phyloP scores from a whole-genome alignment of 2,329 filamentous ascomycete species.

The Cylindrodendrum hubeiense region DNA sequence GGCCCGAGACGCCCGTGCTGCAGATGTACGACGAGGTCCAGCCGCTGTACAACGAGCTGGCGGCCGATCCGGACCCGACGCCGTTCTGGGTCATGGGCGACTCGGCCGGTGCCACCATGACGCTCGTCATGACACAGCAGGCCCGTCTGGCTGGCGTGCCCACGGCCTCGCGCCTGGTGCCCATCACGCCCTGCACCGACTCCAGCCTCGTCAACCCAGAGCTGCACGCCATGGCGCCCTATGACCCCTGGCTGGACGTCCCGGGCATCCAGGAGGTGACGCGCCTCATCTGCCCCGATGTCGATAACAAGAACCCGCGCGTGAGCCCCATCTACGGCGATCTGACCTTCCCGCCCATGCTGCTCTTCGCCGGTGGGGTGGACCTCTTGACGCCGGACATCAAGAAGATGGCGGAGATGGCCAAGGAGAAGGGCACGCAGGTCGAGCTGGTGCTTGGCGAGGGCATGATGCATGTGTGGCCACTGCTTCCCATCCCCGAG shows the following conservation, averaged over 20 bases:
- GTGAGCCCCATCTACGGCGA: slow-evolving; percentile 48
- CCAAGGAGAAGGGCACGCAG: slow-evolving; percentile 39
- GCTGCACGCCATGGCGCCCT: slow-evolving; percentile 33
- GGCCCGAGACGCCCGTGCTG: slow-evolving; percentile 46
- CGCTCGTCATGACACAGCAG: slow-evolving; percentile 47
- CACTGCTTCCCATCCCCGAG: slow-evolving; percentile 46
- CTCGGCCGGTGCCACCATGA: slow-evolving; percentile 48
- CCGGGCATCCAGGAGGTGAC: slow-evolving; percentile 43
- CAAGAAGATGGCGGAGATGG: slow-evolving; percentile 45
- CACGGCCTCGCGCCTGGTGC: slow-evolving; percentile 43
- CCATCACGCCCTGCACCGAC: slow-evolving; percentile 48
- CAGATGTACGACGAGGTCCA: slow-evolving; percentile 49
- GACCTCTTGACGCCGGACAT: slow-evolving; percentile 47
- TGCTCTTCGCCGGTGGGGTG: slow-evolving; percentile 44
- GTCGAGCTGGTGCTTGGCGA: slow-evolving; percentile 46
- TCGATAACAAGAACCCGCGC: slow-evolving; percentile 40
- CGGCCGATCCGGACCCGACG: slow-evolving; percentile 40
- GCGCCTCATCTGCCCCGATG: slow-evolving; percentile 44
- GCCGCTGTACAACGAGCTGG: slow-evolving; percentile 49
- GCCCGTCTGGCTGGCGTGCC: slow-evolving; percentile 41
- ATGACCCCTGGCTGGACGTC: slow-evolving; percentile 46
- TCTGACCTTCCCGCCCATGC: slow-evolving; percentile 45
- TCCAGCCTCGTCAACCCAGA: slow-evolving; percentile 47
- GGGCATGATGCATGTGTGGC: slow-evolving; percentile 51
- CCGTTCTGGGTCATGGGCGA: slow-evolving; percentile 49